Percentiles rank a stretch among this genome's conserved stretches.
These are phyloP conservation scores for Cyclospora cayetanensis DNA, from an alignment of 169 alveolate genomes.

Conservation along the genomic window DNA sequence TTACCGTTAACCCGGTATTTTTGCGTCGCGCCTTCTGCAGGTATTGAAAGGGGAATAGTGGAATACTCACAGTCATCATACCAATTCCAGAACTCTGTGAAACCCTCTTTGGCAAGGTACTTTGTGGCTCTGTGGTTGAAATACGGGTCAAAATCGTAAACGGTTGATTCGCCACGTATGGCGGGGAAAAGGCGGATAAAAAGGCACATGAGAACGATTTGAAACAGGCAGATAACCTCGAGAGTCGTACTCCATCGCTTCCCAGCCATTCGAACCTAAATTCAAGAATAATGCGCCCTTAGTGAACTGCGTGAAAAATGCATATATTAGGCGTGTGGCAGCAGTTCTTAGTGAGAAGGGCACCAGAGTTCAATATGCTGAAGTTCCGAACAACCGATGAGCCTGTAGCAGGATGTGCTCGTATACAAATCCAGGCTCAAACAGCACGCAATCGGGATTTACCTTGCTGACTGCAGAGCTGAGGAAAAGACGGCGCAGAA, in stretches of 20 bases:
- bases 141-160: slow-evolving; percentile 99
- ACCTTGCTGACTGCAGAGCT: slow-evolving; percentile 36
- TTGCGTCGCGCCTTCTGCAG: not conserved
- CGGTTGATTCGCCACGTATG: slow-evolving; percentile 95
- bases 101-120: slow-evolving; percentile 93
- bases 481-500: slow-evolving; percentile 27
- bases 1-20: too few species aligned
- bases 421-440: too few species aligned
- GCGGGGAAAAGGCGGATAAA: slow-evolving; percentile 95
- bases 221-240: slow-evolving; percentile 31
- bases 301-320: not conserved
- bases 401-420: too few species aligned
- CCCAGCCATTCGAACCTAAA: slow-evolving; percentile 48
- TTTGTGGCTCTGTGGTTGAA: slow-evolving; percentile 97
- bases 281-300: not conserved
- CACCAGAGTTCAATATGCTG: too few species aligned
- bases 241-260: slow-evolving; percentile 57
- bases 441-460: too few species aligned
- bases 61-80: slow-evolving; percentile 89
- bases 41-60: not conserved
- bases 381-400: too few species aligned
- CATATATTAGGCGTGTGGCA: too few species aligned
- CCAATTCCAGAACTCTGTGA: slow-evolving; percentile 97
- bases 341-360: too few species aligned
- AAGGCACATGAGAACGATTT: slow-evolving; percentile 73